A percentile compares a stretch with the other conserved stretches of the same genome.
Conservation (phyloP, 2,329 filamentous ascomycete genomes). For the Orbilia ellipsospora region DNA sequence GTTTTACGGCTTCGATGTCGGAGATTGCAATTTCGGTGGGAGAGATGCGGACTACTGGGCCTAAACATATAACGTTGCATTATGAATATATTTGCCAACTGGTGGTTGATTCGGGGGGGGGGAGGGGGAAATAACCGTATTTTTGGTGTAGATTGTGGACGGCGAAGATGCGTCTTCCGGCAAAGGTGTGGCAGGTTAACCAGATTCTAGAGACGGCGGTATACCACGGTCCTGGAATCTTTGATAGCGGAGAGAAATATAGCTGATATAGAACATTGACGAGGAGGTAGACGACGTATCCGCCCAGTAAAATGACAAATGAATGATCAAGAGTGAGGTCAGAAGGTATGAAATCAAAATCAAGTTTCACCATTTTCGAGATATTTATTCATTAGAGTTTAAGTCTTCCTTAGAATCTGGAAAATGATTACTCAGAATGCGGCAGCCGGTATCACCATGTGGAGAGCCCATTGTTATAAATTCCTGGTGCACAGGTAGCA, state of each 20-base stretch:
- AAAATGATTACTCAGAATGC: too few relatives aligned
- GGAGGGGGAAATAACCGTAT: neutral
- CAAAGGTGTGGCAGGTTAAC: slow-evolving; percentile 1
- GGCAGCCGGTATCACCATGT: too few relatives aligned
- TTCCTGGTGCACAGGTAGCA: too few relatives aligned
- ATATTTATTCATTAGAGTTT: too few relatives aligned
- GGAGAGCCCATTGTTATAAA: too few relatives aligned
- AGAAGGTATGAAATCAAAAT: too few relatives aligned
- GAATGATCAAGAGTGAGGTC: too few relatives aligned
- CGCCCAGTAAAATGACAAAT: neutral
- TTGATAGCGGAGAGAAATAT: slow-evolving; percentile 48
- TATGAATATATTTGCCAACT: too few relatives aligned
- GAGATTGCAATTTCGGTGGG: slow-evolving; percentile 27
- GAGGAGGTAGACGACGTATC: neutral
- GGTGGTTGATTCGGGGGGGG: too few relatives aligned
- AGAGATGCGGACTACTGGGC: slow-evolving; percentile 34
- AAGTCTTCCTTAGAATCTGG: too few relatives aligned
- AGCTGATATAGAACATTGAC: slow-evolving; percentile 24
- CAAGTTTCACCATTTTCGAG: too few relatives aligned
- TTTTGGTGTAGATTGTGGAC: slow-evolving; percentile 30
- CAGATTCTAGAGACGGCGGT: slow-evolving; percentile 11
- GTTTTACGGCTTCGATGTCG: slow-evolving; percentile 1
- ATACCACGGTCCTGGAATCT: slow-evolving; percentile 45
- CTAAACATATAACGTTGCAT: neutral
- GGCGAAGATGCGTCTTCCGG: slow-evolving; percentile 8